Percentiles rank a stretch among this genome's conserved stretches.
phyloP scores from a whole-genome alignment of 164 flowering plant species.

The Liquidambar formosana region DNA sequence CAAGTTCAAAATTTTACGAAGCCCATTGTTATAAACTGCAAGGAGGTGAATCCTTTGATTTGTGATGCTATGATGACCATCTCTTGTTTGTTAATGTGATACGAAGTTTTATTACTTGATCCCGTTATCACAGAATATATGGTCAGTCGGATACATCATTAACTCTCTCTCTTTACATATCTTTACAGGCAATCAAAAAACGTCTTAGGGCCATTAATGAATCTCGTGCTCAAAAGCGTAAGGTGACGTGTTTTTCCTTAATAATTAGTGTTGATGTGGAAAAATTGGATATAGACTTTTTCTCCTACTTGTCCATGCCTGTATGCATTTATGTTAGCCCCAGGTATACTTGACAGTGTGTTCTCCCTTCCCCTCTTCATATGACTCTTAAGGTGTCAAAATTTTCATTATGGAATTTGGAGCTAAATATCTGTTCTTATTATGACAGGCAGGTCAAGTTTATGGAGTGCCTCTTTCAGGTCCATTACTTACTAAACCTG shows the following conservation, averaged over 20 bases:
- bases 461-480: constrained; percentile 95
- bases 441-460: constrained; percentile 93
- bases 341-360: neutral
- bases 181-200: constrained; percentile 72
- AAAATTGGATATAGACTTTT: neutral
- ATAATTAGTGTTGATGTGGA: neutral
- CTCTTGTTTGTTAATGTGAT: neutral
- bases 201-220: constrained; percentile 90
- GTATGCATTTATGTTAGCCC: neutral
- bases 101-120: neutral
- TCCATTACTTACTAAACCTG: constrained; percentile 61
- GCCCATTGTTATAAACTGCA: constrained; percentile 68
- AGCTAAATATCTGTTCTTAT: constrained; percentile 11
- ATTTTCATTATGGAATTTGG: constrained; percentile 2
- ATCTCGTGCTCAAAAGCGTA: constrained; percentile 95
- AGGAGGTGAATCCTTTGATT: constrained; percentile 64
- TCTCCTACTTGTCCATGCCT: neutral
- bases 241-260: constrained; percentile 49
- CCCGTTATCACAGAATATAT: neutral
- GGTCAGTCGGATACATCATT: neutral
- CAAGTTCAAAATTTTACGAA: constrained; percentile 59
- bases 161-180: neutral
- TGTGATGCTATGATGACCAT: neutral
- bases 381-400: neutral
- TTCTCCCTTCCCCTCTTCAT: too few relatives aligned